Percentiles rank a stretch among this genome's conserved stretches.
phyloP scores from a whole-genome alignment of 331 rosid species.

The Prunus yedoensis region DNA sequence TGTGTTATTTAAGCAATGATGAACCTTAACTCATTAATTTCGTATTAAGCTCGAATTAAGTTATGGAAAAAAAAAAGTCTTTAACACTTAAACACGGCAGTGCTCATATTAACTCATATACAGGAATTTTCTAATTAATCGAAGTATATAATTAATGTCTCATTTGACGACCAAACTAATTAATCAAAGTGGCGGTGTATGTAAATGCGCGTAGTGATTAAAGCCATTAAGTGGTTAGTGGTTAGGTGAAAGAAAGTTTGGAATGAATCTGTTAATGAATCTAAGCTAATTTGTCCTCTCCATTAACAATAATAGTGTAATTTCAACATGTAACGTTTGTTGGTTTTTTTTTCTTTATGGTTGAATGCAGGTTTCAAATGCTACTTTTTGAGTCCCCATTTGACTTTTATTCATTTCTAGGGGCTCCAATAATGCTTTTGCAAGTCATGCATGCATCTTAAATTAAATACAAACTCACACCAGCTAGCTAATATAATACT shows the following conservation, averaged over 20 bases:
- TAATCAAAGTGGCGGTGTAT: slow-evolving; percentile 14
- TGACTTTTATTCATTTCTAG: not conserved
- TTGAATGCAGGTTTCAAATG: slow-evolving; percentile 4
- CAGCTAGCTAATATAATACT: no score
- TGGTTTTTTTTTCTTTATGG: slow-evolving; percentile 5
- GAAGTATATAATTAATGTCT: no score
- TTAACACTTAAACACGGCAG: no score
- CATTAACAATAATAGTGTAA: not conserved
- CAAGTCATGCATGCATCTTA: not conserved
- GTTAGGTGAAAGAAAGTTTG: slow-evolving; percentile 41
- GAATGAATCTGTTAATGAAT: slow-evolving; percentile 29
- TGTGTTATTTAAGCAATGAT: not conserved
- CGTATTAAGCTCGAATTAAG: not conserved
- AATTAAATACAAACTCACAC: not conserved
- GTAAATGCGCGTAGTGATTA: slow-evolving; percentile 16
- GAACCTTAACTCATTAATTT: not conserved
- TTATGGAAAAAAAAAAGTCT: not conserved
- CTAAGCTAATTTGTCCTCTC: slow-evolving; percentile 58
- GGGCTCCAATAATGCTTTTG: not conserved
- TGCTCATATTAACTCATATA: no score
- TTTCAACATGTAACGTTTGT: slow-evolving; percentile 21
- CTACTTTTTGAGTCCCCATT: slow-evolving; percentile 9
- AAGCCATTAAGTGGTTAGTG: slow-evolving; percentile 40
- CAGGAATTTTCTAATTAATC: no score
- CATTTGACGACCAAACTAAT: not conserved